These are phyloP conservation scores for Fusarium robinianum DNA, from an alignment of 2,329 filamentous ascomycete genomes.

Conservation along the genomic window DNA sequence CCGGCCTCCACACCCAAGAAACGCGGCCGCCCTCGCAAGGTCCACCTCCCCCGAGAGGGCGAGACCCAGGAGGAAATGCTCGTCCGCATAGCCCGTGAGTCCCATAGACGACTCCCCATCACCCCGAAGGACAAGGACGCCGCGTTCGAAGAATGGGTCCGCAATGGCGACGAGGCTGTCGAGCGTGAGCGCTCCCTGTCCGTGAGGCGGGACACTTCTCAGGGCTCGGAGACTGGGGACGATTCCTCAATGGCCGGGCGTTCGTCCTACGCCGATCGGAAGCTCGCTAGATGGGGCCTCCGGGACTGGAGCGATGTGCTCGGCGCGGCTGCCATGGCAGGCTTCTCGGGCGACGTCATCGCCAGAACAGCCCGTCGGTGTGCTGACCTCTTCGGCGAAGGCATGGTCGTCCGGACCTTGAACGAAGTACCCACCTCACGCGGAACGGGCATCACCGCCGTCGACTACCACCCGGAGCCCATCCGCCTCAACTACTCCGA, in stretches of 20 bases:
- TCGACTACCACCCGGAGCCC: conserved; percentile 39
- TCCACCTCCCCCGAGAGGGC: conserved; percentile 46
- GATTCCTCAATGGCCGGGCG: conserved; percentile 19
- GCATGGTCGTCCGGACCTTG: conserved; percentile 68
- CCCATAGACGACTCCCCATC: conserved; percentile 39
- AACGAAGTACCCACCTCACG: conserved; percentile 39
- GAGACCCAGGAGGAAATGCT: conserved; percentile 54
- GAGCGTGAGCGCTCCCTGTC: conserved; percentile 26
- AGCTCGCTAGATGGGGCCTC: conserved; percentile 47
- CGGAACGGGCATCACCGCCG: conserved; percentile 31
- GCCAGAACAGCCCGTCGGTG: conserved; percentile 75
- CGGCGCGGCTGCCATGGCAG: conserved; percentile 74
- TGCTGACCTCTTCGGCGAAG: conserved; percentile 72
- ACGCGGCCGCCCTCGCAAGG: conserved; percentile 49
- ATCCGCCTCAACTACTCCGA: conserved; percentile 33
- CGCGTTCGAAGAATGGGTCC: conserved; percentile 43
- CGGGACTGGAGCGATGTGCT: conserved; percentile 88
- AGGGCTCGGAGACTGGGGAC: conserved; percentile 22
- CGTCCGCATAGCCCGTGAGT: conserved; percentile 52
- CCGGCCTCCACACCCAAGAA: conserved; percentile 14
- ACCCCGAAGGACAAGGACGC: conserved; percentile 35
- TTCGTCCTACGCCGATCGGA: conserved; percentile 33
- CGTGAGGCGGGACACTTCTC: conserved; percentile 18
- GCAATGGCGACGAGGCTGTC: conserved; percentile 37
- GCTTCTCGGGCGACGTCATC: conserved; percentile 68